Conservation (phyloP, 148 eudicot genomes). For the Agrostemma githago region DNA sequence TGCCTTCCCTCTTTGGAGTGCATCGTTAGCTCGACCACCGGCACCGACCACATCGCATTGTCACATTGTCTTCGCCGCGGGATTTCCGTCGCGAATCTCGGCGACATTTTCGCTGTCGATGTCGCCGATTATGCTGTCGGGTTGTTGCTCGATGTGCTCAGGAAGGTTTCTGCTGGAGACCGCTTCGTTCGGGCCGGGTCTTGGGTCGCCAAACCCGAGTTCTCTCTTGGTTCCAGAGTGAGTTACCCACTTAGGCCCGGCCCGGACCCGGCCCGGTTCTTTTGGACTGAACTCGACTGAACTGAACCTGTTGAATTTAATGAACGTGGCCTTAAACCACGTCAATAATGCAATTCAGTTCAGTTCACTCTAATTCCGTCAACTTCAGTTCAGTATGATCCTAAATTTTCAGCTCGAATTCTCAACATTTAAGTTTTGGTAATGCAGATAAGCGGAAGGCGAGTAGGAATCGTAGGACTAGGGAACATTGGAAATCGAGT, state of each 20-base stretch:
- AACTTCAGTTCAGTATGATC: too few relatives aligned
- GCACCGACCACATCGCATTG: slow-evolving; percentile 57
- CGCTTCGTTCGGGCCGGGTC: slow-evolving; percentile 51
- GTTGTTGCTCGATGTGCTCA: slow-evolving; percentile 55
- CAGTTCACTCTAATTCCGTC: too few relatives aligned
- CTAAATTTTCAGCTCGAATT: too few relatives aligned
- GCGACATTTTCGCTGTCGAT: slow-evolving; percentile 64
- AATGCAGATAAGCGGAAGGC: slow-evolving; percentile 59
- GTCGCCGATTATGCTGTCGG: slow-evolving; percentile 66
- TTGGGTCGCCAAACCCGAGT: slow-evolving; percentile 41
- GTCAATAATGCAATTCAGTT: too few relatives aligned
- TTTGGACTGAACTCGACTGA: too few relatives aligned
- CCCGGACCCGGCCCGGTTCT: too few relatives aligned
- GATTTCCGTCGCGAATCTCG: slow-evolving; percentile 48
- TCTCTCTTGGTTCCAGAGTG: slow-evolving; percentile 51
- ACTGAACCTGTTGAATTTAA: too few relatives aligned
- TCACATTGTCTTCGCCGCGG: slow-evolving; percentile 60
- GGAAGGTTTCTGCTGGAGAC: slow-evolving; percentile 42
- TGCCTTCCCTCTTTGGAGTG: slow-evolving; percentile 52
- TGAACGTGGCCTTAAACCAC: too few relatives aligned
- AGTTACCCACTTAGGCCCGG: background rate
- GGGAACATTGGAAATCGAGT: slow-evolving; percentile 69
- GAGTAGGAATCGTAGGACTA: slow-evolving; percentile 75
- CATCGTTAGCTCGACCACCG: slow-evolving; percentile 39
- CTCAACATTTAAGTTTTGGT: background rate